Conservation (phyloP, 2,329 filamentous ascomycete genomes). For the Herpomyces periplanetae region DNA sequence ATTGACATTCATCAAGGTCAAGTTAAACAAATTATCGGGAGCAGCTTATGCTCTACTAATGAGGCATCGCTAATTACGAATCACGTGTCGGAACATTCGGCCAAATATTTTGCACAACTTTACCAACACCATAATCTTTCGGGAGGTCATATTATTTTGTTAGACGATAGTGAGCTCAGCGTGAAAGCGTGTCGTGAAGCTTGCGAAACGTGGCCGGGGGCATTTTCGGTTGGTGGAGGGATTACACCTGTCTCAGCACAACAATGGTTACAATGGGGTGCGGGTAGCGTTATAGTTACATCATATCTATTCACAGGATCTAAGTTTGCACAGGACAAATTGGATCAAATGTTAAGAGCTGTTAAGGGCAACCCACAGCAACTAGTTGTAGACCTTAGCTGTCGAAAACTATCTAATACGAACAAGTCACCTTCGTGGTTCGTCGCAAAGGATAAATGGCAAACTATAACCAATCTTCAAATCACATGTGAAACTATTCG, state of each 20-base stretch:
- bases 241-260: slow-evolving; percentile 50
- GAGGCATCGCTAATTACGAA: slow-evolving; percentile 41
- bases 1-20: slow-evolving; percentile 91
- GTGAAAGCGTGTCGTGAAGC: slow-evolving; percentile 38
- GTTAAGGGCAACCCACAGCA: slow-evolving; percentile 34
- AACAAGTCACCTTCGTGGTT: too few relatives aligned
- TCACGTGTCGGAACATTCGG: slow-evolving; percentile 47
- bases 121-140: slow-evolving; percentile 33
- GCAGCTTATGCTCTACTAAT: slow-evolving; percentile 21
- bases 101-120: slow-evolving; percentile 37
- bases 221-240: slow-evolving; percentile 68
- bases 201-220: slow-evolving; percentile 31
- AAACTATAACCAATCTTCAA: slow-evolving; percentile 85
- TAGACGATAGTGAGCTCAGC: slow-evolving; percentile 64
- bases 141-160: slow-evolving; percentile 83
- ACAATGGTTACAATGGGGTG: slow-evolving; percentile 53
- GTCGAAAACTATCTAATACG: slow-evolving; percentile 26
- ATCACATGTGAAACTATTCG: slow-evolving; percentile 56
- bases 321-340: slow-evolving; percentile 32
- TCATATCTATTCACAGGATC: slow-evolving; percentile 66
- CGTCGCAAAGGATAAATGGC: slow-evolving; percentile 98
- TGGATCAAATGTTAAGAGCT: slow-evolving; percentile 29
- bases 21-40: slow-evolving; percentile 93
- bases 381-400: slow-evolving; percentile 81
- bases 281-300: slow-evolving; percentile 84